Conservation (phyloP, 1,139 yeast genomes). For the Tardiomyces blankii region DNA sequence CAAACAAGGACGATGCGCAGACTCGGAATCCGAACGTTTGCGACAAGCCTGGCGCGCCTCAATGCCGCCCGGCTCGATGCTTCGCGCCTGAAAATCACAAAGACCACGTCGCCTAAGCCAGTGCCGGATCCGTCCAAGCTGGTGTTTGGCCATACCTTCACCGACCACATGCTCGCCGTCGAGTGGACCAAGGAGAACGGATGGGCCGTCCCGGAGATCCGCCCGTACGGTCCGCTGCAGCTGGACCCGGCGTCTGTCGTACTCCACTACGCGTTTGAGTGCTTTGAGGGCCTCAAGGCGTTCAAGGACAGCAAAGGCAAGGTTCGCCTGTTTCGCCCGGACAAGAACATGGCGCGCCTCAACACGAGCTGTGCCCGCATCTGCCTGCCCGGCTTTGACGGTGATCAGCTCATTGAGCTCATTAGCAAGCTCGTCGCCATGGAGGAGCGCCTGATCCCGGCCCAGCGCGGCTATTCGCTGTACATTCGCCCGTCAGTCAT, state of each 20-base stretch:
- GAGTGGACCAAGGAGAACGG: conserved; percentile 75
- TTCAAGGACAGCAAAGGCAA: conserved; percentile 53
- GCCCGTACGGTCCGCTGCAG: conserved; percentile 65
- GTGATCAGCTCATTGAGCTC: conserved; percentile 61
- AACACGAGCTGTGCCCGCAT: conserved; percentile 79
- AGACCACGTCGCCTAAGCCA: conserved; percentile 48
- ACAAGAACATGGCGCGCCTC: conserved; percentile 86
- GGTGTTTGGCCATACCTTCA: conserved; percentile 77
- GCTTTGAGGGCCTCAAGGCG: conserved; percentile 95
- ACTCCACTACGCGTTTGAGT: conserved; percentile 88
- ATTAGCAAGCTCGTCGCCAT: conserved; percentile 62
- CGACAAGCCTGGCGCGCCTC: neutral
- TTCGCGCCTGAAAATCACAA: conserved; percentile 48
- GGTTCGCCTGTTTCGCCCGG: conserved; percentile 79
- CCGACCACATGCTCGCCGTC: conserved; percentile 80
- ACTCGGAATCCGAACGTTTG: neutral
- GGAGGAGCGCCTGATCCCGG: conserved; percentile 72
- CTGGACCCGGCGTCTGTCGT: conserved; percentile 85
- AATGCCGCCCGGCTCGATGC: conserved; percentile 47
- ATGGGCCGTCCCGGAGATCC: conserved; percentile 79
- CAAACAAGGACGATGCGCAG: neutral
- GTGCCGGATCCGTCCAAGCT: conserved; percentile 65
- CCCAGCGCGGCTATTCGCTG: conserved; percentile 76
- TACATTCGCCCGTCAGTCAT: conserved; percentile 91
- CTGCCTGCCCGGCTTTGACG: conserved; percentile 75